Base-by-base conservation (phyloP, 2,329 filamentous ascomycete genomes). In the Penicillium sp. region DNA sequence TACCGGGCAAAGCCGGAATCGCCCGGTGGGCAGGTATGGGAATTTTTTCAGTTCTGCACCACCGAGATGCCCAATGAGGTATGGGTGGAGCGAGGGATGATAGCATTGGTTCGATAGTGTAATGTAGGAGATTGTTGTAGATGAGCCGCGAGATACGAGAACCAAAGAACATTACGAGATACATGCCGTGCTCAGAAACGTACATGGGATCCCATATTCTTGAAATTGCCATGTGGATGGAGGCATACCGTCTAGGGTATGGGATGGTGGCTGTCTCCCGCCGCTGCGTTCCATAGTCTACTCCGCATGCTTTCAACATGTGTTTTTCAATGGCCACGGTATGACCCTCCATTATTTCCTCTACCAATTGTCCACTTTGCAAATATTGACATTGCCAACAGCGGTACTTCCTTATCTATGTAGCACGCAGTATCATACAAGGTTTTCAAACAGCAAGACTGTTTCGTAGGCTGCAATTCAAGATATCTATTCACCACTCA, bases 21-120 rank as follows among this genome's bases (percentile, higher is more conserved):
- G 2, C 16, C 19, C 67, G 63, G 52, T 55, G 52, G 52, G 26
- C 38, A 55, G 52, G 45, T 45, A 38, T 40, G 52, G 52, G 28
- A 63, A 30, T n/a, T n/a, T 48, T 48, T 71, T 62, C 60, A 58
- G 64, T 51, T 51, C 55, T 62, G 46, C 52, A 69, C 59, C 70
- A 71, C 70, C 64, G 68, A 66, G 51, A 19, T 14, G 52, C 64
- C 68, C 35, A 60, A 64, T 61, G 55, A 57, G 61, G 63, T 28
- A 61, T 49, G 48, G 45, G 6, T 22, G 43, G 43, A 48, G 14
- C 45, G 14, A 19, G 7, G 14, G 5, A 14, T 6, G 37, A 40
- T 10, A 5, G 42, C 16, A 45, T 45, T 52, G 48, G 48, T 52
- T 52, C 30, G 48, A 22, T 37, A 40, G 5, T 38, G 37, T 13